Evolutionary conservation across 2,329 filamentous ascomycete species (phyloP).

Genomic region (Lasiodiplodia citricola): DNA sequence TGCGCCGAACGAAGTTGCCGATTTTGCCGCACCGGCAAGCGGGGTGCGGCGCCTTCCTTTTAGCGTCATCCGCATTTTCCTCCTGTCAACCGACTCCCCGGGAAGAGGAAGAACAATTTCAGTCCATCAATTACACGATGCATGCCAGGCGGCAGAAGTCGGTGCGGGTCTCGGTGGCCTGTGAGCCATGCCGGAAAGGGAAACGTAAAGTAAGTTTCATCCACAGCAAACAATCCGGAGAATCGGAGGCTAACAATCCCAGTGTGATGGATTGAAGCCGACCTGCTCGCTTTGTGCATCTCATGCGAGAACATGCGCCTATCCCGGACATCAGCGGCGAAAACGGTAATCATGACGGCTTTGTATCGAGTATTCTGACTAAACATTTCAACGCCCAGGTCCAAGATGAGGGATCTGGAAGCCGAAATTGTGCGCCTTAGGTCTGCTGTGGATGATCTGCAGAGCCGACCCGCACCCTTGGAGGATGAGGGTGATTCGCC

Average conservation of each 20-base stretch:
- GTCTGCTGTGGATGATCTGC: neutral
- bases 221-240: neutral
- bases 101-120: too few species aligned
- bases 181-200: neutral
- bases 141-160: neutral
- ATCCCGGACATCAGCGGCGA: neutral
- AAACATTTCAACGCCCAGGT: neutral
- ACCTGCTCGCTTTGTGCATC: neutral
- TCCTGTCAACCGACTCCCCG: too few species aligned
- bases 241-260: neutral
- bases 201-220: neutral
- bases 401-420: neutral
- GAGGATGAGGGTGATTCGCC: neutral
- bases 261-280: neutral
- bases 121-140: too few species aligned
- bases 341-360: neutral
- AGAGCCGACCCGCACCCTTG: neutral
- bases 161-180: neutral
- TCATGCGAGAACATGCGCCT: neutral
- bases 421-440: neutral
- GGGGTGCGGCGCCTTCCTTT: too few species aligned
- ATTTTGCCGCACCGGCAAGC: too few species aligned
- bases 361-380: neutral
- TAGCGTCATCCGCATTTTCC: too few species aligned
- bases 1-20: too few species aligned